Evolutionary conservation across 2,329 filamentous ascomycete genomes (phyloP).

Genomic region (Colletotrichum noveboracense): DNA sequence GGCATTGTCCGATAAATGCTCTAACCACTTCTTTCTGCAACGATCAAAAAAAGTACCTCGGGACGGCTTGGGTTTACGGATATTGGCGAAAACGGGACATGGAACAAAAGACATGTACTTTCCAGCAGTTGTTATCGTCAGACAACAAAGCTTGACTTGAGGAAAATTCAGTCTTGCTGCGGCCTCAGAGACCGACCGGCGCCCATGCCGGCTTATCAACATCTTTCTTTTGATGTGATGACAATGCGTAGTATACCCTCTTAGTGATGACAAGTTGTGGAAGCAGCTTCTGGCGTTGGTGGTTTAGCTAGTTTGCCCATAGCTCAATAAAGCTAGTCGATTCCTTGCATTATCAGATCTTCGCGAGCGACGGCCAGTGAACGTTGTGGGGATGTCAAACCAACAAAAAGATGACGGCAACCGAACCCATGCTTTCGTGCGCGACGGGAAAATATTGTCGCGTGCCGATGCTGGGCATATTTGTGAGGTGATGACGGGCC

Average conservation of each 20-base stretch:
- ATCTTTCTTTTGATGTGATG: constrained; percentile 41
- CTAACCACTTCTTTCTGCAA: constrained; percentile 6
- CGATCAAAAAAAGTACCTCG: constrained; percentile 11
- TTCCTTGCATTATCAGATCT: not conserved
- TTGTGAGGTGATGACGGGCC: not conserved
- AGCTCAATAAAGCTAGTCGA: constrained; percentile 2
- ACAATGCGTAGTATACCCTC: not conserved
- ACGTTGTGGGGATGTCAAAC: not conserved
- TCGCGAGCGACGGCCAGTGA: not conserved
- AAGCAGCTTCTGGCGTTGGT: not conserved
- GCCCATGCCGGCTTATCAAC: constrained; percentile 63
- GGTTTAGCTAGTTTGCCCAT: not conserved
- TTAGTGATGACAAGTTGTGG: not conserved
- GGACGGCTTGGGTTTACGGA: constrained; percentile 27
- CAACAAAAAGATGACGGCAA: not conserved
- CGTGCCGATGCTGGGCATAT: not conserved
- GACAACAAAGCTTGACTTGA: constrained; percentile 56
- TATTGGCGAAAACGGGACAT: constrained; percentile 38
- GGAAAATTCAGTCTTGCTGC: constrained; percentile 62
- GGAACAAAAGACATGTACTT: constrained; percentile 43
- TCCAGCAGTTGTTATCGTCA: constrained; percentile 48
- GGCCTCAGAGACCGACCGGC: constrained; percentile 79
- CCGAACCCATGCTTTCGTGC: not conserved
- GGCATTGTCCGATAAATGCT: constrained; percentile 94
- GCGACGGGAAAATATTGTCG: not conserved